phyloP scores from a whole-genome alignment of 352 stramenopile species.

The Pythium aristosporum region DNA sequence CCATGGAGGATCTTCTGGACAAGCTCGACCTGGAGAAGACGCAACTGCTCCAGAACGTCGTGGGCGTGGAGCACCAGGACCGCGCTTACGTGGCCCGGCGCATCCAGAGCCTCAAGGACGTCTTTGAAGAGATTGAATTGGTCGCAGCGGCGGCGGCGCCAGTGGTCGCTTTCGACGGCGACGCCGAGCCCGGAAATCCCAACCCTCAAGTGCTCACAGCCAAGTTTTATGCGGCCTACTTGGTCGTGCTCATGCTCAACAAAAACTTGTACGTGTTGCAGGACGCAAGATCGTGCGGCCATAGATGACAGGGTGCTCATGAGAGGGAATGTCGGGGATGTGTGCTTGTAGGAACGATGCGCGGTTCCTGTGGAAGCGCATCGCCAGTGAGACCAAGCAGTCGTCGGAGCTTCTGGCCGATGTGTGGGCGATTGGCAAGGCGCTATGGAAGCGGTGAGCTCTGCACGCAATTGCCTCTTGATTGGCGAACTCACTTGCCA shows the following conservation, averaged over 20 bases:
- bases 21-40: conserved; percentile 42
- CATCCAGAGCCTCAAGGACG: conserved; percentile 36
- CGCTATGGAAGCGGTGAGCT: conserved; percentile 57
- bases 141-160: conserved; percentile 37
- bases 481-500: neutral
- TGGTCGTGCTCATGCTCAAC: conserved; percentile 54
- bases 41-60: conserved; percentile 38
- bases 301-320: neutral
- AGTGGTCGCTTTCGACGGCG: conserved; percentile 3
- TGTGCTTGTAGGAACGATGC: conserved; percentile 46
- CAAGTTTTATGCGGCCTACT: conserved; percentile 58
- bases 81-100: conserved; percentile 12
- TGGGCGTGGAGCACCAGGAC: conserved; percentile 28
- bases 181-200: conserved; percentile 16
- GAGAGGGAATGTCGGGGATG: neutral
- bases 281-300: too few species aligned
- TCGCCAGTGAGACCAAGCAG: conserved; percentile 42
- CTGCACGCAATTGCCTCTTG: neutral
- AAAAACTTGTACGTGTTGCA: conserved; percentile 39
- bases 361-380: conserved; percentile 77
- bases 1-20: conserved; percentile 52
- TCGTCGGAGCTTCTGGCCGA: conserved; percentile 37
- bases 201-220: conserved; percentile 39
- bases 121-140: conserved; percentile 60
- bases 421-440: conserved; percentile 67